Evolutionary conservation across 306 rosid species (phyloP), one percentile per base, ranked within the genome.

Genomic region (Comarum palustre): DNA sequence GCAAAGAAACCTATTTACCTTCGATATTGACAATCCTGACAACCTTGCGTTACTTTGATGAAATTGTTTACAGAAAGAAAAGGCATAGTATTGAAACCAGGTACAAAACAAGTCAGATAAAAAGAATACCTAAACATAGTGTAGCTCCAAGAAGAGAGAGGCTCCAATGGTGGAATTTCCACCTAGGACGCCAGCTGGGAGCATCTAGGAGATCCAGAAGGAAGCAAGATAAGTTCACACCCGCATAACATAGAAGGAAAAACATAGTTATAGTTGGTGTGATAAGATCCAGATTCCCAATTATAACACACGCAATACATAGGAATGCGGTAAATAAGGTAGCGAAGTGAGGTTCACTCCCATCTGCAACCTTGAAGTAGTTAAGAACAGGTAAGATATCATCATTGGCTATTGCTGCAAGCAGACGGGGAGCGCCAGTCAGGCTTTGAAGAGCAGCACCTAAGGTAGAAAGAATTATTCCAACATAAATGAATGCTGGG

Each of bases 101-200:
- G 41, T 61, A 47, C 27, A 47, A 63, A 66, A 75, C 64, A 47
- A 2, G 61, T 46, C 52, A 14, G 61, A 66, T 72, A 78, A 67
- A 71, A 75, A 77, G 69, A 80, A 81, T 83, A 91, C 99, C 95
- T 64, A 94, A 82, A 81, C 96, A 95, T 80, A 95, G 96, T 63
- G 85, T 77, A 68, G 99, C 99, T 74, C 99, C 99, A 66, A 95
- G 69, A 87, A 95, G 96, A 55, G 99, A 95, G 63, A 91, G 75
- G 84, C 97, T 91, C 99, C 99, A 95, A 75, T 95, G 99, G 85
- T 95, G 99, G 84, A 95, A 88, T 83, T 85, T 82, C 99, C 99
- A 95, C 74, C 99, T 90, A 76, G 99, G 99, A 73, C 99, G 99
- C 99, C 99, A 95, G 82, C 99, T 95, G 84, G 99, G 99, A 78